Percentiles rank a stretch among this genome's conserved stretches.
These are phyloP conservation scores for Cladorrhinum sp. DNA, from an alignment of 2,329 filamentous ascomycete species.

Conservation along the genomic window DNA sequence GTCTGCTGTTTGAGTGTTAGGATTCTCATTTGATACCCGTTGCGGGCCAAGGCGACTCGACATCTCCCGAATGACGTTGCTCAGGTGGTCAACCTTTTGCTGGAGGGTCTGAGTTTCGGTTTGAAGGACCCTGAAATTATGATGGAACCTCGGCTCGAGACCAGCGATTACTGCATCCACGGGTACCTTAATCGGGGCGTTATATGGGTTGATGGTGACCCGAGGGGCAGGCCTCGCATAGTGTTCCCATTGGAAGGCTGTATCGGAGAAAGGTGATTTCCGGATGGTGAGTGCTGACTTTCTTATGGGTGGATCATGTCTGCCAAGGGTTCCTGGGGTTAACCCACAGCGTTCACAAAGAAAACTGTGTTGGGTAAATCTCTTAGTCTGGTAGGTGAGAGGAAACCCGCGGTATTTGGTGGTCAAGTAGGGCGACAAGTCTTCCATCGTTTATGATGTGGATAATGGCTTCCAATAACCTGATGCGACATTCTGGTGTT, in stretches of 20 bases:
- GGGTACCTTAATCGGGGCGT: neutral
- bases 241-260: neutral
- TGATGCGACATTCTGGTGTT: neutral
- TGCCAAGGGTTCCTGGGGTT: neutral
- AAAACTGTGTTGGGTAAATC: neutral
- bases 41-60: neutral
- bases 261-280: neutral
- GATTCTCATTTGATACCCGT: no score
- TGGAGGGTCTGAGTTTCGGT: neutral
- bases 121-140: neutral
- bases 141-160: neutral
- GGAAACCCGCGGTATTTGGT: neutral
- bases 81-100: neutral
- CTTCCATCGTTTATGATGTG: neutral
- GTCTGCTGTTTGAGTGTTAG: neutral
- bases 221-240: neutral
- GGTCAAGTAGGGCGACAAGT: neutral
- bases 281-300: neutral
- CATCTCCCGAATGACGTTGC: neutral
- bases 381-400: neutral
- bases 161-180: neutral
- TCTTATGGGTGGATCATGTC: neutral
- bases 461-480: neutral
- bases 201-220: neutral
- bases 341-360: neutral